Conservation (phyloP, 2,329 filamentous ascomycete species). For the Aspergillus arachidicola region DNA sequence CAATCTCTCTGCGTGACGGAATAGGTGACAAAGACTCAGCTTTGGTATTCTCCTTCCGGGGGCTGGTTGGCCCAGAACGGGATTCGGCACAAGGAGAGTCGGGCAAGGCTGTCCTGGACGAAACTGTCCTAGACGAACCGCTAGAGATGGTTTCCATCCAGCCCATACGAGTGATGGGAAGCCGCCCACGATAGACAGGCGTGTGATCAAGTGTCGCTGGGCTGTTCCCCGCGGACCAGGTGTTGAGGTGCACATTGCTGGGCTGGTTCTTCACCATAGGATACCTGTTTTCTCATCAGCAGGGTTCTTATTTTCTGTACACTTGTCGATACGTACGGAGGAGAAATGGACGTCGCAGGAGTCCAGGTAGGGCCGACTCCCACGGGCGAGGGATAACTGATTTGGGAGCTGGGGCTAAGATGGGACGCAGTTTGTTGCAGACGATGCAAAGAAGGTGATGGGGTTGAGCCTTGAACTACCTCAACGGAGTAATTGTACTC, state of each 20-base stretch:
- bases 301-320: neutral
- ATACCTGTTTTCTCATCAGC: conserved; percentile 40
- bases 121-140: conserved; percentile 39
- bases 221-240: conserved; percentile 42
- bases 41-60: conserved; percentile 43
- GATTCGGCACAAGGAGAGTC: conserved; percentile 31
- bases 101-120: conserved; percentile 37
- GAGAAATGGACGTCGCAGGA: conserved; percentile 52
- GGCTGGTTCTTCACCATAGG: conserved; percentile 42
- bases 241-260: conserved; percentile 36
- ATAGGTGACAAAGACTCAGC: conserved; percentile 41
- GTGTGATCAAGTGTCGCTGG: conserved; percentile 43
- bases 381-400: conserved; percentile 47
- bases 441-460: conserved; percentile 47
- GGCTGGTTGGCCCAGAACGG: conserved; percentile 42
- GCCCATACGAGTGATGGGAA: conserved; percentile 29
- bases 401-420: conserved; percentile 46
- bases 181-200: conserved; percentile 36
- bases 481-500: conserved; percentile 74
- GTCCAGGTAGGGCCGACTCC: conserved; percentile 48
- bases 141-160: conserved; percentile 36
- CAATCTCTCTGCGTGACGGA: conserved; percentile 42
- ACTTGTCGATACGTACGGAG: conserved; percentile 42
- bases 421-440: conserved; percentile 43
- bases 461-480: conserved; percentile 47